phyloP scores from a whole-genome alignment of 495 filamentous ascomycete species.

The Copromyces sp. region DNA sequence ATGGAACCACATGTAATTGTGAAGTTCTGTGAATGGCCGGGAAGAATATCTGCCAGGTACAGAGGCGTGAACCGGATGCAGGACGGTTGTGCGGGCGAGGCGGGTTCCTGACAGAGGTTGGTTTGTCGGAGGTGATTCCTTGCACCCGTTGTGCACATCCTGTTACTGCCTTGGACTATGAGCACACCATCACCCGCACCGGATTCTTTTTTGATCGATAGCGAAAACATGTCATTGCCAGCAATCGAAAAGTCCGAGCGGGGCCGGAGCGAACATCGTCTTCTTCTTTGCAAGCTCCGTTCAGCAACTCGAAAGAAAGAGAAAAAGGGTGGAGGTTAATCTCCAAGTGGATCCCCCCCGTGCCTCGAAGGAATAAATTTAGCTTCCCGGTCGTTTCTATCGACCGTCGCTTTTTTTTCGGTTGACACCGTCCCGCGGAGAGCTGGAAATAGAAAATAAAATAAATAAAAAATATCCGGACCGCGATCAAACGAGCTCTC shows the following conservation, averaged over 20 bases:
- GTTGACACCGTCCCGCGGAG: background rate
- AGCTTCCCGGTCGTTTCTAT: background rate
- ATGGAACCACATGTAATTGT: background rate
- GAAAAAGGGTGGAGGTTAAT: background rate
- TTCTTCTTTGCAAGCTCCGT: background rate
- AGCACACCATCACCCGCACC: background rate
- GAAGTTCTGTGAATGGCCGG: background rate
- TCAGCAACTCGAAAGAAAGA: background rate
- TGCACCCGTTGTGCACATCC: background rate
- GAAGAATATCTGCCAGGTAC: background rate
- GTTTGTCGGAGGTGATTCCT: background rate
- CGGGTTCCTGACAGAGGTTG: background rate
- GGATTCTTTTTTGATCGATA: background rate
- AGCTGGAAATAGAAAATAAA: background rate
- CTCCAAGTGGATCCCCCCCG: background rate
- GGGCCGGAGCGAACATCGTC: background rate
- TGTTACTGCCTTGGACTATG: background rate
- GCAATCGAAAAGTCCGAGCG: background rate
- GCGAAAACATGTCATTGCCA: background rate
- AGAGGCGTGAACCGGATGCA: background rate
- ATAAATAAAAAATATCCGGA: background rate
- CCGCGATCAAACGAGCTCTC: background rate
- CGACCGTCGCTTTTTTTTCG: background rate
- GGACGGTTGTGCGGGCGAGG: background rate
- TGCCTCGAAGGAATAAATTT: background rate